Base-by-base conservation (phyloP, 1,284 basidiomycete genomes). In the Tylopilus sp. region DNA sequence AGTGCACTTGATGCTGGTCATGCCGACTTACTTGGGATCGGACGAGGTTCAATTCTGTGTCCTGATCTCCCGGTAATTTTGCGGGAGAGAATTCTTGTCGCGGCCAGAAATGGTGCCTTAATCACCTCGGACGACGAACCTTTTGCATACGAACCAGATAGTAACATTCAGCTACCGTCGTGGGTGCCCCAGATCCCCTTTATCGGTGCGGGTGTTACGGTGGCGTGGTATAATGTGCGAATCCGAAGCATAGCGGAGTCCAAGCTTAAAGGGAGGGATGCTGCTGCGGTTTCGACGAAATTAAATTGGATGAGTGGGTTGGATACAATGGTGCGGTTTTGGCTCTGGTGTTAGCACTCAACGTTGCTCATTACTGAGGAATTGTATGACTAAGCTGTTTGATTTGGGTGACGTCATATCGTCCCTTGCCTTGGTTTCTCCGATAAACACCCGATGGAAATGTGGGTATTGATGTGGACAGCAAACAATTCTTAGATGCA, bases 11-110 rank as follows among this genome's bases (percentile, higher is more conserved):
- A 71, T 0, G 79, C 82, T 22, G 79, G 77, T 16, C 87, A 93
- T 69, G 86, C 93, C 0, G 86, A 96, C 74, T 82, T 95, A 36
- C 82, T 95, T 38, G 95, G 95, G 1, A 82, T 96, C 32, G 95
- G 90, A n/a, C 84, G 95, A 62, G 82, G 84, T 3, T 86, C 94
- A 1, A 81, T 93, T 13, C 75, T 91, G 5, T 84, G 84, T 64
- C 95, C 95, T 0, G 80, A 88, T 57, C 80, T 95, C 38, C 91
- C 92, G 0, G 69, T 66, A 15, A 62, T 83, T 53, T 74, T 89
- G 44, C 72, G 39, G 15, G 47, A 62, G 41, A 77, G 68, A 57
- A 62, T 67, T 5, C 36, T 61, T 15, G 36, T 51, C 61, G 69
- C 61, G 16, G 63, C 54, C 58, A 63, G 39, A 63, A 56, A 13